Evolutionary conservation across 139 green algal species (phyloP).

Genomic region (Chlorella sp.): DNA sequence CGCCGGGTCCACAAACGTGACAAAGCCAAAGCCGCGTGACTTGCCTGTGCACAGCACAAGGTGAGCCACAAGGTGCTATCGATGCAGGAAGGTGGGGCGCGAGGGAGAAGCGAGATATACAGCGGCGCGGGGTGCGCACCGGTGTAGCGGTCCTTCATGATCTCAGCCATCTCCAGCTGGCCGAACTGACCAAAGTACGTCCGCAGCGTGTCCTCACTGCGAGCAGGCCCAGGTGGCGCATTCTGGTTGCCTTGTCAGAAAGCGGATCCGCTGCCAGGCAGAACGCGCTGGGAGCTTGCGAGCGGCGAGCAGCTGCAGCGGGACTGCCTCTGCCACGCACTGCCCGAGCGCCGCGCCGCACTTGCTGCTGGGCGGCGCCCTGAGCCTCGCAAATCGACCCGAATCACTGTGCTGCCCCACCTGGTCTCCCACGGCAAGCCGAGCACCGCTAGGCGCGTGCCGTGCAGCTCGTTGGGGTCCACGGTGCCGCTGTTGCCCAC

Average conservation of each 20-base stretch:
- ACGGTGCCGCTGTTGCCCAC: background rate
- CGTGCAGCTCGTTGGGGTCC: conserved; percentile 20
- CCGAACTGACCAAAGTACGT: conserved; percentile 73
- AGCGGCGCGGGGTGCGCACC: conserved; percentile 34
- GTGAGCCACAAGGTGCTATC: background rate
- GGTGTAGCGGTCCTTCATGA: conserved; percentile 73
- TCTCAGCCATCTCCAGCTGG: conserved; percentile 54
- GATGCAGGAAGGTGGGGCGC: too few species aligned
- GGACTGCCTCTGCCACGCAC: too few species aligned
- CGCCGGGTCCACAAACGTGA: conserved; percentile 48
- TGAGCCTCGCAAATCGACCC: too few species aligned
- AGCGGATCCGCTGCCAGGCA: too few species aligned
- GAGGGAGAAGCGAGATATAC: too few species aligned
- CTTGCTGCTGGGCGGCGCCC: too few species aligned
- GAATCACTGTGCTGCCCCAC: too few species aligned
- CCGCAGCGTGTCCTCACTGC: conserved; percentile 59
- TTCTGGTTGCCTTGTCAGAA: too few species aligned
- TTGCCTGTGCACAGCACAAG: conserved; percentile 16
- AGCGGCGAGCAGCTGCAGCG: too few species aligned
- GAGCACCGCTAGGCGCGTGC: conserved; percentile 63
- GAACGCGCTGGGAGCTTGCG: too few species aligned
- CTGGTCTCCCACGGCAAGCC: conserved; percentile 74
- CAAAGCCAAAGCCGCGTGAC: conserved; percentile 54
- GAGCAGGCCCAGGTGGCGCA: too few species aligned
- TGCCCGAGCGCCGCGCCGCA: too few species aligned